Base-by-base conservation (phyloP, 1,139 yeast genomes). In the Taphrina sp. region DNA sequence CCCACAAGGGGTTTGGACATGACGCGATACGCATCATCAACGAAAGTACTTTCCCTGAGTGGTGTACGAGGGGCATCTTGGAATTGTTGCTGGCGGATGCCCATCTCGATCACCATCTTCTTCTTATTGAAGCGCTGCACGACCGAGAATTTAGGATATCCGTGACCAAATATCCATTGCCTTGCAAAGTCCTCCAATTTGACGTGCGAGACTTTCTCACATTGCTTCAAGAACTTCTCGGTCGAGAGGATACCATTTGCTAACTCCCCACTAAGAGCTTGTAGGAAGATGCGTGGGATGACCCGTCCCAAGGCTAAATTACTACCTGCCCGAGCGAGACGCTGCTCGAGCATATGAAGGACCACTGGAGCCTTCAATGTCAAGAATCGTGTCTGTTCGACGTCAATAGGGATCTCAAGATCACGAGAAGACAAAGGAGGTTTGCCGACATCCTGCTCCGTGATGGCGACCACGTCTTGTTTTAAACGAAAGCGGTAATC, bases 251-350 rank as follows among this genome's bases (percentile, higher is more conserved):
- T 77, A n/a, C 94, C 87, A 64, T 86, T 85, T 23, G 79, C 79
- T 52, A 90, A 72, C 64, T 92, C 98, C 16, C 95, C 96, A 2
- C 96, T 86, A 94, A 94, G 88, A 0, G 95, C 95, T 67, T 92
- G 97, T 38, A 94, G 72, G 64, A 92, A 88, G 22, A 94, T 73
- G 65, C 90, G 92, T 0, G 98, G 96, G 37, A 94, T 77, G 0
- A 89, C 97, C 61, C 98, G 79, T 1, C 92, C 82, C 59, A 94
- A 74, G 1, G 98, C 98, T 69, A 92, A 85, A 0, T 95, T 85
- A 63, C 90, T 83, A 66, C 94, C 98, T 0, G 97, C 88, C 66
- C 92, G 92, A 0, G 96, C 90, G 95, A 94, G 88, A 61, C 98
- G 74, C 56, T 87, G 79, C 68, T 94, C 96, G 29, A 94, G 73